phyloP scores from a whole-genome alignment of 2,329 filamentous ascomycete species.

The Pseudogymnoascus sp. region DNA sequence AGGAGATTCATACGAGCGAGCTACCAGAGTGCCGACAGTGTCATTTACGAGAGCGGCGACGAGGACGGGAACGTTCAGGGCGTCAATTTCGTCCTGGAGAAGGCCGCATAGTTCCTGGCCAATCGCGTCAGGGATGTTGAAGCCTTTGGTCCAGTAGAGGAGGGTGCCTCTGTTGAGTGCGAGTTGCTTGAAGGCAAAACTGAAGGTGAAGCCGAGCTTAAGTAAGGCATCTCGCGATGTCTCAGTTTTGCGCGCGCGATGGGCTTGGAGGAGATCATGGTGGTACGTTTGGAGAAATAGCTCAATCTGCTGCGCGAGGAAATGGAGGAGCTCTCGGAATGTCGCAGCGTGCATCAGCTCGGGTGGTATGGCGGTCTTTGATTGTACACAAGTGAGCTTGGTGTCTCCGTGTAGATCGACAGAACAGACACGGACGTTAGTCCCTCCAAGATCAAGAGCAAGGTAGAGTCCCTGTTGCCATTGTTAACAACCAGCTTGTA shows the following conservation, averaged over 20 bases:
- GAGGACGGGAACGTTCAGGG: slow-evolving; percentile 75
- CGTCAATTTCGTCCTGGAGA: slow-evolving; percentile 82
- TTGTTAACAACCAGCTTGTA: slow-evolving; percentile 9
- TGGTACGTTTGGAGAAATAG: slow-evolving; percentile 81
- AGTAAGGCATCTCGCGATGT: slow-evolving; percentile 66
- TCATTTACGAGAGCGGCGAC: slow-evolving; percentile 97
- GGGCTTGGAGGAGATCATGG: slow-evolving; percentile 70
- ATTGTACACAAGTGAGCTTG: slow-evolving; percentile 88
- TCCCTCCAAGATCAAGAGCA: slow-evolving; percentile 94
- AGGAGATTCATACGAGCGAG: slow-evolving; percentile 86
- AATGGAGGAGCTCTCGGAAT: slow-evolving; percentile 78
- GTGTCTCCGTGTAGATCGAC: slow-evolving; percentile 88
- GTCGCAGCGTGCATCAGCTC: slow-evolving; percentile 86
- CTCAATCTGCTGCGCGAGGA: slow-evolving; percentile 89
- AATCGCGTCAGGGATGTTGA: slow-evolving; percentile 89
- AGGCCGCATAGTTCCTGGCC: slow-evolving; percentile 91
- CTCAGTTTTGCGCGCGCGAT: slow-evolving; percentile 56
- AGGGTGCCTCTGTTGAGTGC: slow-evolving; percentile 92
- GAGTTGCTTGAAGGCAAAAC: slow-evolving; percentile 87
- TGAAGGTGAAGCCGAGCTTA: slow-evolving; percentile 96
- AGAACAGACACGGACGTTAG: slow-evolving; percentile 96
- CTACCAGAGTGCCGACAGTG: slow-evolving; percentile 96
- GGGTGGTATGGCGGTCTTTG: slow-evolving; percentile 83
- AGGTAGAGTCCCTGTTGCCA: slow-evolving; percentile 68
- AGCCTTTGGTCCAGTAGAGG: slow-evolving; percentile 97